Conservation (phyloP, 306 rosid species). For the Cucurbita argyrosperma region DNA sequence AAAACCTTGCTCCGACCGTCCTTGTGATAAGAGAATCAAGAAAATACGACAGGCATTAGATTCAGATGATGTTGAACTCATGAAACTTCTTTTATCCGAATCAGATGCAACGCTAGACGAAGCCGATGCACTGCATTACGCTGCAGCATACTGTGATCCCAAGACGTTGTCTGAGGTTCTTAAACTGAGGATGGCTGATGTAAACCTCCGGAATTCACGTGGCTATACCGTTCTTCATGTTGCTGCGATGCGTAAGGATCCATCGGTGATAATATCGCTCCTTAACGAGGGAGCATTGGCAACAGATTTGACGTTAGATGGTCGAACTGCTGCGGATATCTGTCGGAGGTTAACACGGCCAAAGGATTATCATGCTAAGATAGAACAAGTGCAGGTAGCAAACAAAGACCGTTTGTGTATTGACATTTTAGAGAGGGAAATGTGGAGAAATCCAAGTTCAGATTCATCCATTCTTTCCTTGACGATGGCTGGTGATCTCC, state of each 20-base stretch:
- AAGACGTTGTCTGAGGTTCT: conserved; percentile 36
- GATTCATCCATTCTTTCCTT: conserved; percentile 17
- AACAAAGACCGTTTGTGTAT: conserved; percentile 33
- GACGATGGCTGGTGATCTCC: conserved; percentile 30
- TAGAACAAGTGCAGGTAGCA: conserved; percentile 27
- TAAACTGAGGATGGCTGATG: conserved; percentile 22
- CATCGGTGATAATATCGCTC: conserved; percentile 29
- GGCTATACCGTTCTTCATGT: conserved; percentile 35
- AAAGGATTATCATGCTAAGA: conserved; percentile 31
- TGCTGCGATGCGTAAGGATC: conserved; percentile 41
- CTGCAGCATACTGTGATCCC: conserved; percentile 36
- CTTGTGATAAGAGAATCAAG: conserved; percentile 26
- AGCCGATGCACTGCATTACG: conserved; percentile 36
- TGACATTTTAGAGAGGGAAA: conserved; percentile 38
- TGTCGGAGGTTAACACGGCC: conserved; percentile 35
- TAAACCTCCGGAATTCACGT: conserved; percentile 26
- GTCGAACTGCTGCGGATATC: conserved; percentile 31
- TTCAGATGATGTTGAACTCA: conserved; percentile 34
- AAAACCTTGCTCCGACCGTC: conserved; percentile 7
- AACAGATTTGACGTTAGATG: conserved; percentile 26
- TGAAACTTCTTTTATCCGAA: conserved; percentile 29
- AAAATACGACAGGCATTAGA: conserved; percentile 31
- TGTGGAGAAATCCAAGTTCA: conserved; percentile 25
- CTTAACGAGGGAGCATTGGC: conserved; percentile 31
- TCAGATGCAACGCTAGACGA: conserved; percentile 26